Conservation (phyloP, 73 alveolate genomes). For the Uronychia binucleata region DNA sequence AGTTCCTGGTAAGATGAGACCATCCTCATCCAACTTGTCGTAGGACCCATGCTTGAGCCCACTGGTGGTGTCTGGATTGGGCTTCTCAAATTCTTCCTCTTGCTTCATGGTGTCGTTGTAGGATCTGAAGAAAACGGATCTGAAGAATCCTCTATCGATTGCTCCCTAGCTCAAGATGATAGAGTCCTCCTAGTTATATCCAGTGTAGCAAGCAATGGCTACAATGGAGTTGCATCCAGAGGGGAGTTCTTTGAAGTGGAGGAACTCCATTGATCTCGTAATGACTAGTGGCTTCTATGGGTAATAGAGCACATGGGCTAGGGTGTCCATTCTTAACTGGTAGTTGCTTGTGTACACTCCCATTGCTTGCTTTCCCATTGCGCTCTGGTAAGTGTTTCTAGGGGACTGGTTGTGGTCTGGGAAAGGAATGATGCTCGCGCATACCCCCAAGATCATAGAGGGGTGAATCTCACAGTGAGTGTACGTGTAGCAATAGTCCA, state of each 20-base stretch:
- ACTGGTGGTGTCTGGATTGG: constrained; percentile 65
- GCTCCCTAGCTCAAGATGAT: constrained; percentile 95
- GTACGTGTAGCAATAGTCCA: constrained; percentile 75
- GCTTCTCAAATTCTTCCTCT: constrained; percentile 81
- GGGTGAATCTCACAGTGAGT: constrained; percentile 99
- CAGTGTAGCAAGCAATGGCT: constrained; percentile 99
- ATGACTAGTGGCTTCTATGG: constrained; percentile 92
- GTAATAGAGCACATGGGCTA: constrained; percentile 97
- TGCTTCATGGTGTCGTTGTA: constrained; percentile 88
- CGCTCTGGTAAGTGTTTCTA: constrained; percentile 97
- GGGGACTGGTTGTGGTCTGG: constrained; percentile 99
- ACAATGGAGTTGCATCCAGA: constrained; percentile 98
- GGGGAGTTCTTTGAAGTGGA: constrained; percentile 94
- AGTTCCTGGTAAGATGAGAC: constrained; percentile 96
- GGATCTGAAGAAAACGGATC: constrained; percentile 98
- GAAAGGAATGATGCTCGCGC: constrained; percentile 99
- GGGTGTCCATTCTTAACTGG: constrained; percentile 98
- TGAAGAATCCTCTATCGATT: constrained; percentile 97
- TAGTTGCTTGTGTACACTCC: constrained; percentile 98
- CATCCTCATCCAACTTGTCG: constrained; percentile 96
- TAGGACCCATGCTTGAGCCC: constrained; percentile 94
- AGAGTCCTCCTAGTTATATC: constrained; percentile 99
- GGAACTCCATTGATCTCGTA: constrained; percentile 89
- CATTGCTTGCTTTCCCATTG: constrained; percentile 99
- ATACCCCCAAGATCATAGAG: constrained; percentile 99